Base-by-base conservation (phyloP, 345 rosid genomes). In the Citrus sp. region DNA sequence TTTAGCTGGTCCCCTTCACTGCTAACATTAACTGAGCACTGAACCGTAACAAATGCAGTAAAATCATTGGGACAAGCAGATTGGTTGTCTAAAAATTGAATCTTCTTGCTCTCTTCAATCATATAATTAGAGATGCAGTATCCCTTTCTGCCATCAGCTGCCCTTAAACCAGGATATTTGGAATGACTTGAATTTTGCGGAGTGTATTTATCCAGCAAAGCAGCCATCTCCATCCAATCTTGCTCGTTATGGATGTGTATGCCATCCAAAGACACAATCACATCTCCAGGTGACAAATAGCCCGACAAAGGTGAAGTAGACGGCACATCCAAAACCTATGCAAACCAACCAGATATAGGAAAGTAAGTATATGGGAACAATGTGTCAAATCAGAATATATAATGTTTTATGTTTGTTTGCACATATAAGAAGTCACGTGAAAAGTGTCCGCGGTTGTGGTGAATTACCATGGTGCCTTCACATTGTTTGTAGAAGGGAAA, bases 241-340 rank as follows among this genome's bases (percentile, higher is more conserved):
- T 80, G 88, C 30, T 83, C 86, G 73, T 81, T 82, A 79, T 84
- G 86, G 67, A 91, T 79, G 24, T 49, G 79, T 38, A 87, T 82
- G 40, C 95, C 99, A 87, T 94, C 95, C 80, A 96, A 58, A 32
- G 95, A 87, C 70, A 89, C 77, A 21, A 96, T 89, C 25, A 83
- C 83, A 91, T 96, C 97, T 8, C 92, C 93, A 38, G 92, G 87
- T 80, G 94, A 91, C 84, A 96, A 82, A 79, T 90, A 89, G 62
- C 93, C 92, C 34, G 84, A 88, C 87, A 96, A 85, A 35, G 95
- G 90, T 0, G 97, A 94, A 5, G 85, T 25, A 59, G 86, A 80
- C 76, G 89, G 92, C 72, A 96, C 88, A 72, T 89, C 89, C 79
- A 94, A 74, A 79, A 94, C 91, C 99, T 95, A 78, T 79, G 56